These are phyloP conservation scores for Apophysomyces variabilis DNA, from an alignment of 371 early-diverging fungal genomes.

Conservation along the genomic window DNA sequence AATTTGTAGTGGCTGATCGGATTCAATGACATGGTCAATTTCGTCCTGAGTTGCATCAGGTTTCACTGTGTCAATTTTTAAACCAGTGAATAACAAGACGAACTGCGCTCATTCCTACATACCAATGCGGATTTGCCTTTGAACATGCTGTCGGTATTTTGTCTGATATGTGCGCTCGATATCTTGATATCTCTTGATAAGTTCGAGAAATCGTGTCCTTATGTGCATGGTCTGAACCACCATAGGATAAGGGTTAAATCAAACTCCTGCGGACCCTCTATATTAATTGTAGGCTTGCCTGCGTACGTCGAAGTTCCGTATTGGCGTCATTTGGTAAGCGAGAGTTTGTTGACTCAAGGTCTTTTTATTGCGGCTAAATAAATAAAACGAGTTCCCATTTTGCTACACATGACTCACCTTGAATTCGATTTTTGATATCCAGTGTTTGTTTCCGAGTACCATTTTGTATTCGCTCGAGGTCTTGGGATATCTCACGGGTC, in stretches of 20 bases:
- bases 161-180: slow-evolving; percentile 79
- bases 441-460: slow-evolving; percentile 35
- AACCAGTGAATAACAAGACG: too few relatives aligned
- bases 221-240: slow-evolving; percentile 58
- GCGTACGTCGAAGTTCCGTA: slow-evolving; percentile 37
- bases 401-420: slow-evolving; percentile 24
- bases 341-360: slow-evolving; percentile 32
- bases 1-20: slow-evolving; percentile 67
- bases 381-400: not conserved
- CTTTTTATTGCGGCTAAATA: slow-evolving; percentile 14
- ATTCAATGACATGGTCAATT: slow-evolving; percentile 71
- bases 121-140: slow-evolving; percentile 83
- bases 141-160: slow-evolving; percentile 81
- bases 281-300: slow-evolving; percentile 22
- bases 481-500: slow-evolving; percentile 28
- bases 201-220: slow-evolving; percentile 80
- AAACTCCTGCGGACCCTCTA: not conserved
- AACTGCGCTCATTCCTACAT: slow-evolving; percentile 6
- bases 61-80: slow-evolving; percentile 54
- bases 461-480: slow-evolving; percentile 36
- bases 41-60: slow-evolving; percentile 80
- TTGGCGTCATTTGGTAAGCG: slow-evolving; percentile 30
- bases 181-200: slow-evolving; percentile 78
- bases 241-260: not conserved
- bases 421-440: slow-evolving; percentile 33